phyloP scores from a whole-genome alignment of 345 rosid species.

The Hirschfeldia incana region DNA sequence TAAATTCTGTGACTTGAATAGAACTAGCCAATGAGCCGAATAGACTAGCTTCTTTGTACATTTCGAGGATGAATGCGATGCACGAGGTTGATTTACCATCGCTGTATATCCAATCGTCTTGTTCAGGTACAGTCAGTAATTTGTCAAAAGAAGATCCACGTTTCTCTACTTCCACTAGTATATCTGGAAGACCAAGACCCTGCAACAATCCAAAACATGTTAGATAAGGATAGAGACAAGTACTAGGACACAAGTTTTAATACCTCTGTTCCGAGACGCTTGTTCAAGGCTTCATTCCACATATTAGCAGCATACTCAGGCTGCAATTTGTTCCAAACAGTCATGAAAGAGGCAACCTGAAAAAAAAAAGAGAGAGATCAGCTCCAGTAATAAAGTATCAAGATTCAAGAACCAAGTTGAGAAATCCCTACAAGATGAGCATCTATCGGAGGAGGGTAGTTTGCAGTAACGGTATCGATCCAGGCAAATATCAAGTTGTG shows the following conservation, averaged over 20 bases:
- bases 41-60: constrained; percentile 93
- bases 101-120: constrained; percentile 84
- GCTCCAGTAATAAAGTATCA: neutral
- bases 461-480: constrained; percentile 82
- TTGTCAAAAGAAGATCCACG: constrained; percentile 85
- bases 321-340: constrained; percentile 85
- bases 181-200: constrained; percentile 76
- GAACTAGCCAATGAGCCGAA: constrained; percentile 61
- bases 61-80: constrained; percentile 82
- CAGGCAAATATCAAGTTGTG: constrained; percentile 98
- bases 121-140: constrained; percentile 78
- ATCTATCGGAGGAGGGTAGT: constrained; percentile 97
- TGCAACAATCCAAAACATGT: constrained; percentile 34
- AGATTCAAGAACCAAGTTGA: neutral
- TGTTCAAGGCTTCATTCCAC: constrained; percentile 97
- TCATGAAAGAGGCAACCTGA: constrained; percentile 93
- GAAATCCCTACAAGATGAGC: constrained; percentile 70
- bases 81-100: constrained; percentile 96
- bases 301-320: constrained; percentile 91
- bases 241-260: neutral
- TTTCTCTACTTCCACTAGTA: constrained; percentile 83
- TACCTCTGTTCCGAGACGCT: constrained; percentile 94
- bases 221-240: neutral
- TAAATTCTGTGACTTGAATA: constrained; percentile 94
- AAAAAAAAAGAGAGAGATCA: neutral